Evolutionary conservation across 208 protist species (phyloP).

Genomic region (Balamuthia mandrillaris): DNA sequence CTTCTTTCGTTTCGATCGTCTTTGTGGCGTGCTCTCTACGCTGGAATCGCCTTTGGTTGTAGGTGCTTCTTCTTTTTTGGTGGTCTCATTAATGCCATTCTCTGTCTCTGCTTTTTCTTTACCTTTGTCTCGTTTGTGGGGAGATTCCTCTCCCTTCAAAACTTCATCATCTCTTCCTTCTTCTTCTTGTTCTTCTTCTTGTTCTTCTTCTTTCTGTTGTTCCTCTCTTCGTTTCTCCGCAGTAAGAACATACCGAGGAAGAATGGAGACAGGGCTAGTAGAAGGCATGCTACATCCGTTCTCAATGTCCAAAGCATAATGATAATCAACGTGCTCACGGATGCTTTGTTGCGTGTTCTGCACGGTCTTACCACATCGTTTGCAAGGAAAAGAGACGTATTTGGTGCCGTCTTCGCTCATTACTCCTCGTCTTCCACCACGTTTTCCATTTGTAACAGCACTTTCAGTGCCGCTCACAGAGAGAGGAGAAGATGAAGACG

Average conservation of each 20-base stretch:
- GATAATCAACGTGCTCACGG: conserved; percentile 19
- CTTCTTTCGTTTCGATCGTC: too few relatives aligned
- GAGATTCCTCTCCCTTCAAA: neutral
- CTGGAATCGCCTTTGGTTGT: too few relatives aligned
- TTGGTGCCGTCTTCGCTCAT: neutral
- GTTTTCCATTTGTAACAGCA: neutral
- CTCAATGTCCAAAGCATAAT: conserved; percentile 12
- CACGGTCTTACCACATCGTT: conserved; percentile 17
- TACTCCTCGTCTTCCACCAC: neutral
- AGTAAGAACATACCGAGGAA: conserved; percentile 23
- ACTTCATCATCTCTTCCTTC: neutral
- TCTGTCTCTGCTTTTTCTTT: neutral
- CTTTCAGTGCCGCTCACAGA: neutral
- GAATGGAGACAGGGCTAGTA: neutral
- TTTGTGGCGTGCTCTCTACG: too few relatives aligned
- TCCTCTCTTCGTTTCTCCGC: conserved; percentile 15
- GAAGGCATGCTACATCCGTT: neutral
- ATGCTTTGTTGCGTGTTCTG: neutral
- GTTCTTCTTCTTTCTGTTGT: neutral
- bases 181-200: neutral
- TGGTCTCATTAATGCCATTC: neutral
- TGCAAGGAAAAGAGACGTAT: neutral
- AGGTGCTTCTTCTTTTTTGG: neutral
- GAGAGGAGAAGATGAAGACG: too few relatives aligned
- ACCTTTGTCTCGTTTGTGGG: neutral